Base-by-base conservation (phyloP, 441 rosid genomes). In the Gossypium lobatum region DNA sequence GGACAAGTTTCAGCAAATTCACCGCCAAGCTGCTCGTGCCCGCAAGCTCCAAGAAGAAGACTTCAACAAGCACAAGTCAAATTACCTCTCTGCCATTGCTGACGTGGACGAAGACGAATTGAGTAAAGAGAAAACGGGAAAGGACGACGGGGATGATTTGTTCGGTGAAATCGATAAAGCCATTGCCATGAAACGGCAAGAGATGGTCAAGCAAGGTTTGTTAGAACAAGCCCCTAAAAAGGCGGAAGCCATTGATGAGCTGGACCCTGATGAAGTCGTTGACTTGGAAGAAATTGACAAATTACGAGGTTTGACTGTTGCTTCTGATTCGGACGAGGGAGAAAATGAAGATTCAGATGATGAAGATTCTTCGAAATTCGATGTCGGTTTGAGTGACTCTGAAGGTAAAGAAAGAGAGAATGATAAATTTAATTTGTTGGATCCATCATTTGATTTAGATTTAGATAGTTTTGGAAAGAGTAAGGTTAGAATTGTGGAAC, bases 161-260 rank as follows among this genome's bases (percentile, higher is more conserved):
- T 95, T 91, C 72, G 89, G 95, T 25, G 97, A 95, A 70, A 89
- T 95, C 31, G 97, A 95, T 64, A 87, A 88, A 71, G 97, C 99
- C 25, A 88, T 95, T 52, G 90, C 92, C 1, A 75, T 91, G 88
- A 88, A 91, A 75, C 86, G 97, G 37, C 84, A 91, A 57, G 96
- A 95, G 76, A 87, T 89, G 23, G 84, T 92, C 2, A 92, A 87
- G 74, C 81, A 95, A 78, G 99, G 99, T 11, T 72, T 91, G 70
- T 73, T 95, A 54, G 71, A 71, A 72, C 85, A 82, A 53, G 83
- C 86, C 53, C 75, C 85, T 0, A 88, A 74, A 16, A 79, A 76
- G 68, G 23, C 52, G 39, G 73, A 58, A 5, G 78, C 76, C 17
- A 79, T 65, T 17, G 79, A 88, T 53, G 93, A 87, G 79, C 85